These are phyloP conservation scores for Aristolochia fimbriata DNA, from an alignment of 164 flowering plant genomes.

Conservation along the genomic window DNA sequence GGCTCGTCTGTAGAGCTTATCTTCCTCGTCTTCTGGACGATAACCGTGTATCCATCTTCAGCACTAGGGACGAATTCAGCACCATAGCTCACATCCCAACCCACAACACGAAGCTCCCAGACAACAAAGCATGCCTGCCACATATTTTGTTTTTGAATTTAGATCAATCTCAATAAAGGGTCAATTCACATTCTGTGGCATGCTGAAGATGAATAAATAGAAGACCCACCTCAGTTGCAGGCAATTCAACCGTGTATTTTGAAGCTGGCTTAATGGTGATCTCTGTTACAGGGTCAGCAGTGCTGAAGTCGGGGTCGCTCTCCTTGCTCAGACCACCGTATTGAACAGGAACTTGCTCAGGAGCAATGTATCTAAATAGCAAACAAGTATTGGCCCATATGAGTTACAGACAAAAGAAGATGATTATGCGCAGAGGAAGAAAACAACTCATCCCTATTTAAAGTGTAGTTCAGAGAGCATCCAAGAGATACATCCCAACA, in stretches of 20 bases:
- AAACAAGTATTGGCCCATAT: not conserved
- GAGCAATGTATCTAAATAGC: slow-evolving; percentile 60
- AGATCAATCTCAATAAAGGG: not conserved
- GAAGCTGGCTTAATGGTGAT: slow-evolving; percentile 58
- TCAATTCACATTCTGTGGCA: not conserved
- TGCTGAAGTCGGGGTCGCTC: slow-evolving; percentile 55
- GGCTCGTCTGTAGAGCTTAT: slow-evolving; percentile 47
- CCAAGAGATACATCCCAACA: too few relatives aligned
- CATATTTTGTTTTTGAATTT: not conserved
- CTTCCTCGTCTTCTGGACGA: slow-evolving; percentile 59
- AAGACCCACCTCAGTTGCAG: slow-evolving; percentile 53
- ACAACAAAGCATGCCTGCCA: slow-evolving; percentile 38
- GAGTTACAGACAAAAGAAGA: not conserved
- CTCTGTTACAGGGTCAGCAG: slow-evolving; percentile 53
- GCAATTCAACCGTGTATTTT: slow-evolving; percentile 60
- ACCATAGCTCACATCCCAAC: slow-evolving; percentile 74
- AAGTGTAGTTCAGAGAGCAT: too few relatives aligned
- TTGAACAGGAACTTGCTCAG: slow-evolving; percentile 78
- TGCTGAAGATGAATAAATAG: too few relatives aligned
- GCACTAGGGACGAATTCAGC: slow-evolving; percentile 66
- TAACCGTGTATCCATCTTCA: slow-evolving; percentile 65
- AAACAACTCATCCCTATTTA: not conserved
- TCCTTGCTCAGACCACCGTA: slow-evolving; percentile 71
- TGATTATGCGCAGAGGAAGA: not conserved
- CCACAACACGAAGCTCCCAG: slow-evolving; percentile 75